phyloP scores from a whole-genome alignment of 2,329 filamentous ascomycete genomes.

The Alternaria solani region DNA sequence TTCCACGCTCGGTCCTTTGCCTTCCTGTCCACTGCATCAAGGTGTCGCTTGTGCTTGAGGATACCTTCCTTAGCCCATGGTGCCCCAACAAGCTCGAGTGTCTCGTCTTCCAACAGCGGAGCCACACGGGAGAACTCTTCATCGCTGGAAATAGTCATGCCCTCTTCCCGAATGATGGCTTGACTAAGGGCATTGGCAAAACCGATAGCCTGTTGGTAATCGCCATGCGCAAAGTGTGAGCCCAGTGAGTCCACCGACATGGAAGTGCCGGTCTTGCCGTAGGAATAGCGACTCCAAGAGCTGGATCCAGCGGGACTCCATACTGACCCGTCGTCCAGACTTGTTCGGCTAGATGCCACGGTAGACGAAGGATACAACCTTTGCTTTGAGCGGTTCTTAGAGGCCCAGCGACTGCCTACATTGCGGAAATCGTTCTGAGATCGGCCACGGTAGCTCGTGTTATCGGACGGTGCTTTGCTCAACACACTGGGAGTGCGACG shows the following conservation, averaged over 20 bases:
- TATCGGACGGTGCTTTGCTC: constrained; percentile 91
- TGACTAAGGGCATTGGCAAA: constrained; percentile 97
- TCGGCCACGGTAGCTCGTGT: constrained; percentile 75
- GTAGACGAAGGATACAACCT: constrained; percentile 79
- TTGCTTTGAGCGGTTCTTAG: constrained; percentile 84
- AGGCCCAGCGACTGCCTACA: constrained; percentile 76
- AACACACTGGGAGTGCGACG: constrained; percentile 89
- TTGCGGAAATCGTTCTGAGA: constrained; percentile 68
- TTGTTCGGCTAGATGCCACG: constrained; percentile 89
- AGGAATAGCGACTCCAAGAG: constrained; percentile 92
- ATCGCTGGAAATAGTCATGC: constrained; percentile 62
- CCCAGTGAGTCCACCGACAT: constrained; percentile 92
- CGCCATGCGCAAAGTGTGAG: constrained; percentile 75
- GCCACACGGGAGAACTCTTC: constrained; percentile 67
- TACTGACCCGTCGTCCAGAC: constrained; percentile 88
- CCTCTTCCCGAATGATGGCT: constrained; percentile 92
- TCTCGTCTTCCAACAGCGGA: constrained; percentile 88
- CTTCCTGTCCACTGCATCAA: constrained; percentile 89
- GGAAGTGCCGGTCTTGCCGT: constrained; percentile 88
- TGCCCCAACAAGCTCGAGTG: constrained; percentile 87
- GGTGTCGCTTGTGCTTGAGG: constrained; percentile 93
- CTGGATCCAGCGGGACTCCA: constrained; percentile 94
- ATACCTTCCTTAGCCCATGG: constrained; percentile 98
- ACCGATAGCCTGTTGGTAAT: constrained; percentile 95
- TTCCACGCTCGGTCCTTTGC: constrained; percentile 94